phyloP scores from a whole-genome alignment of 2,329 filamentous ascomycete genomes.

The Botryosphaeria dothidea region DNA sequence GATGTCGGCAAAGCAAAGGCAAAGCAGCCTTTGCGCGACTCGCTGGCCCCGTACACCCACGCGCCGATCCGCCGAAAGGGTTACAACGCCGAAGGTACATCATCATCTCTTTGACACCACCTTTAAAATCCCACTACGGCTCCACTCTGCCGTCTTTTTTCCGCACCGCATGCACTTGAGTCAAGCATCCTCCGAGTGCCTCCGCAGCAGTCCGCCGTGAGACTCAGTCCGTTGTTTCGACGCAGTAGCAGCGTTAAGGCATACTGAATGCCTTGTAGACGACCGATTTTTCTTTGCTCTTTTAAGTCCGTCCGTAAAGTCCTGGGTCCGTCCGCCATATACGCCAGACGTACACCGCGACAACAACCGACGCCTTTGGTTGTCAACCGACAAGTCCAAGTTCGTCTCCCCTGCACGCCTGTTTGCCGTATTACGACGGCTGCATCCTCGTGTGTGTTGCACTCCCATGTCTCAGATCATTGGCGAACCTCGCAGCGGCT shows the following conservation, averaged over 20 bases:
- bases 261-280: not conserved
- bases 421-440: not conserved
- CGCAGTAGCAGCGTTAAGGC: constrained; percentile 6
- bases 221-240: not conserved
- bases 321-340: constrained; percentile 1
- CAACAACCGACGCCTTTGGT: not conserved
- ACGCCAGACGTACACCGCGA: constrained; percentile 4
- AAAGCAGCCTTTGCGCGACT: not conserved
- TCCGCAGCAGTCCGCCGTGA: not conserved
- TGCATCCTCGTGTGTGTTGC: not conserved
- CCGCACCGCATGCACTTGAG: not conserved
- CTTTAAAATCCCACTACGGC: constrained; percentile 5
- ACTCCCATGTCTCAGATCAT: not conserved
- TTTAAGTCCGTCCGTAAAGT: not conserved
- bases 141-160: constrained; percentile 10
- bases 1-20: not conserved
- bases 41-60: not conserved
- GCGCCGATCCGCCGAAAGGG: no score
- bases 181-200: not conserved
- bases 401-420: not conserved
- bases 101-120: constrained; percentile 10
- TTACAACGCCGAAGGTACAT: not conserved
- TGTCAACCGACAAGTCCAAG: not conserved
- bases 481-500: not conserved
- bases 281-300: not conserved